Evolutionary conservation across 495 filamentous ascomycete species (phyloP), one percentile per base, ranked within the genome.

Genomic region (Evansstolkia leycettana): DNA sequence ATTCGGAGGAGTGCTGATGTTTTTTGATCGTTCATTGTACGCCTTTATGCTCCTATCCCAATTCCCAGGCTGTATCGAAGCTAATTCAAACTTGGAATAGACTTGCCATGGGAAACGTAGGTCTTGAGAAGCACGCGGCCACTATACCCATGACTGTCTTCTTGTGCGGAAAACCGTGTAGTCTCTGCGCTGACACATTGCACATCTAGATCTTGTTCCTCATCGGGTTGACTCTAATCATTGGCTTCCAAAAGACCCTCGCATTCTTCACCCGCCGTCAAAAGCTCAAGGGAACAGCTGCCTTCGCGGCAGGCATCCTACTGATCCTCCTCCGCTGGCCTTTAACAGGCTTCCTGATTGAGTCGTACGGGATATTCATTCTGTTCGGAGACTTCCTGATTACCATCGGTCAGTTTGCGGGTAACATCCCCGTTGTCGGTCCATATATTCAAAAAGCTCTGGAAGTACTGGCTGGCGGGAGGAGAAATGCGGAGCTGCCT

Each of bases 1-100:
- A 31, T 66, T 94, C 51, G 84, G 85, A 40, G 90, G 90, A 34
- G 82, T 96, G 3, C 58, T 96, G 43, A 75, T 98, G 64, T 95
- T 98, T 66, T 98, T 96, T 57, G 90, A 98, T 60, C 77, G 92
- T 39, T 84, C 90, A 45, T 82, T 96, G 86, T 82, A 69, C 26
- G 72, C 55, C 9, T 11, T 23, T 8, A 33, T 34, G 15, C 17
- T 32, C 47, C 30, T 24, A 9, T 6, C 15, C 17, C 5, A 7
- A 2, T 9, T 25, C 11, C 36, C 11, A 5, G 3, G 5, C 4
- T 19, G 20, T 13, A 28, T 30, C 2, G 7, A 38, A 30, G 14
- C 37, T 43, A 31, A 38, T 31, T 19, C 40, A 35, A 20, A 2
- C 31, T 17, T 43, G 45, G 41, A 40, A 25, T 63, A 74, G 66